Evolutionary conservation across 2,329 filamentous ascomycete genomes (phyloP), one percentile per base, ranked within the genome.

Genomic region (Colletotrichum coccodes): DNA sequence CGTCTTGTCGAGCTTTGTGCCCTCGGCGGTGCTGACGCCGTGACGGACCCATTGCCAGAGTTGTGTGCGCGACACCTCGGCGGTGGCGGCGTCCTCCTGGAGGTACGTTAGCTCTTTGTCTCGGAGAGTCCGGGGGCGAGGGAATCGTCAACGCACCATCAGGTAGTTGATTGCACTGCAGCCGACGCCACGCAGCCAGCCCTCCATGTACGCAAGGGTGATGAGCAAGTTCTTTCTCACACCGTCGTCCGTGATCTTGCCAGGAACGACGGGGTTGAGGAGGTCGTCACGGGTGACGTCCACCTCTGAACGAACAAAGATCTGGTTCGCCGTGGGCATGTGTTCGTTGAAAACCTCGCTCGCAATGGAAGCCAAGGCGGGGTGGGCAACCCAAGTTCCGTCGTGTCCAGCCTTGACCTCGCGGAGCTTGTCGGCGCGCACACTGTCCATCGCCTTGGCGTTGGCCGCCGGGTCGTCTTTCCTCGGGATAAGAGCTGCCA

Each of bases 181-280:
- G 58, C 94, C 94, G n/a, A 97, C 87, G 23, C 94, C 94, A 64
- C 93, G 91, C 62, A 97, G 86, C 94, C 94, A 97, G 63, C 92
- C 94, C 82, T 97, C 94, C 93, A 97, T 97, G 82, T 97, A 97
- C 52, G 91, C 90, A 1, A 97, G 87, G 38, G 94, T 94, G 72
- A 97, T 97, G 81, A 93, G 94, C 71, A 97, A 84, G 84, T 97
- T 97, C 89, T 96, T 95, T 76, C 93, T 89, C 82, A 97, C 96
- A 60, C 94, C 94, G 1, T 90, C 92, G 79, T 97, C 94, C 74
- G 94, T 97, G 78, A 97, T 87, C 78, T 90, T 87, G 38, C 94
- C 94, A 2, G 93, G 93, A 1, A 97, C 91, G 75, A 96, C 96
- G 90, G 95, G 95, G 86, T 97, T 97, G 53, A 97, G 87, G 52